These are phyloP conservation scores for Venturia asperata DNA, from an alignment of 2,329 filamentous ascomycete genomes.

Conservation along the genomic window DNA sequence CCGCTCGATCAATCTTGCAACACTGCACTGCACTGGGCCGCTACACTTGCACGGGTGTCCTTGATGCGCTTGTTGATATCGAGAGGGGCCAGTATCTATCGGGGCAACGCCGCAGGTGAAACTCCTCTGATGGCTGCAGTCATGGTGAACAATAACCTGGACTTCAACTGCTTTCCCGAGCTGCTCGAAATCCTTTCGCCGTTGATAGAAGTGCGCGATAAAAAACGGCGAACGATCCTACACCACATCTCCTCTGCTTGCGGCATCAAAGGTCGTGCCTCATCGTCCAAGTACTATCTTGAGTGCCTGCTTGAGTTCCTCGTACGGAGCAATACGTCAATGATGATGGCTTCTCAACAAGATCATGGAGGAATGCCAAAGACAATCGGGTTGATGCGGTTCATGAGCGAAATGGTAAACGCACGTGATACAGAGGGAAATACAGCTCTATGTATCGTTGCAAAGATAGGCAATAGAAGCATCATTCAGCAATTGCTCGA, in stretches of 20 bases:
- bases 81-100: slow-evolving; percentile 77
- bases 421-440: slow-evolving; percentile 90
- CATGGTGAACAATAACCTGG: slow-evolving; percentile 87
- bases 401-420: slow-evolving; percentile 97
- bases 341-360: slow-evolving; percentile 27
- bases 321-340: slow-evolving; percentile 58
- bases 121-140: slow-evolving; percentile 91
- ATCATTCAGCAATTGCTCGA: slow-evolving; percentile 96
- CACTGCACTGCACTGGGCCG: slow-evolving; percentile 92
- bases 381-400: slow-evolving; percentile 79
- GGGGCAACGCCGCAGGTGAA: slow-evolving; percentile 83
- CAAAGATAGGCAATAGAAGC: slow-evolving; percentile 83
- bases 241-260: slow-evolving; percentile 96
- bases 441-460: slow-evolving; percentile 88
- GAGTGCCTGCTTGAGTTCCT: slow-evolving; percentile 93
- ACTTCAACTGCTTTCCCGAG: slow-evolving; percentile 83
- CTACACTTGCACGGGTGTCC: slow-evolving; percentile 78
- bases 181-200: slow-evolving; percentile 80
- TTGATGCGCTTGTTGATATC: slow-evolving; percentile 74
- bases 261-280: slow-evolving; percentile 85
- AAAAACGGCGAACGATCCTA: slow-evolving; percentile 81
- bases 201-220: slow-evolving; percentile 84
- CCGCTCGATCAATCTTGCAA: slow-evolving; percentile 85
- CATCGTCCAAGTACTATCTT: slow-evolving; percentile 90
- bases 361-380: slow-evolving; percentile 46